Conservation (phyloP, 1,139 yeast species). For the Blastobotrys indianensis region DNA sequence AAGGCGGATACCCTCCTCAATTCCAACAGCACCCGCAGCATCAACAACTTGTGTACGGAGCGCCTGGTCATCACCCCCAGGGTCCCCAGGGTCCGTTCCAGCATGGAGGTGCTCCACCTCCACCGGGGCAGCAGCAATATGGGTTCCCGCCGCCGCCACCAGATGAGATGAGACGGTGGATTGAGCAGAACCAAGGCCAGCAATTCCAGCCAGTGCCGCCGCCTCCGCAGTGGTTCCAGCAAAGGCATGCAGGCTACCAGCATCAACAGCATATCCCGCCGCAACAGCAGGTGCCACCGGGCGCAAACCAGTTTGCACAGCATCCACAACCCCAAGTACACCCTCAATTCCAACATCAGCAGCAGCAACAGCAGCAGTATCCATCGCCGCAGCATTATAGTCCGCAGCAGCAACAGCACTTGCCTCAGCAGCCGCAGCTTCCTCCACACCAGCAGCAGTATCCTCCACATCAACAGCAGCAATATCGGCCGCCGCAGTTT, state of each 20-base stretch:
- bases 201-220: slow-evolving; percentile 4
- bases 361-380: slow-evolving; percentile 4
- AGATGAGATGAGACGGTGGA: neutral
- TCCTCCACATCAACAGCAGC: neutral
- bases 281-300: neutral
- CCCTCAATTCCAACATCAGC: neutral
- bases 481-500: neutral
- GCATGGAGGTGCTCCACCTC: slow-evolving; percentile 1
- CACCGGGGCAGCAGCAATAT: neutral
- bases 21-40: slow-evolving; percentile 3
- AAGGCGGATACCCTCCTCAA: slow-evolving; percentile 1
- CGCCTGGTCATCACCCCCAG: neutral
- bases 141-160: neutral
- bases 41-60: neutral
- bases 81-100: neutral
- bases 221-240: neutral
- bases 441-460: slow-evolving; percentile 1
- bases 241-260: neutral
- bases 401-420: slow-evolving; percentile 1
- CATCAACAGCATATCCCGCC: neutral
- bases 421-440: neutral
- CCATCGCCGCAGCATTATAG: neutral
- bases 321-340: neutral
- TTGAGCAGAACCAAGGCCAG: neutral
- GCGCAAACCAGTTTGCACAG: slow-evolving; percentile 1